Percentiles rank a stretch among this genome's conserved stretches.
Conservation (phyloP, 179 eudicot genomes). For the Pouteria campechiana region DNA sequence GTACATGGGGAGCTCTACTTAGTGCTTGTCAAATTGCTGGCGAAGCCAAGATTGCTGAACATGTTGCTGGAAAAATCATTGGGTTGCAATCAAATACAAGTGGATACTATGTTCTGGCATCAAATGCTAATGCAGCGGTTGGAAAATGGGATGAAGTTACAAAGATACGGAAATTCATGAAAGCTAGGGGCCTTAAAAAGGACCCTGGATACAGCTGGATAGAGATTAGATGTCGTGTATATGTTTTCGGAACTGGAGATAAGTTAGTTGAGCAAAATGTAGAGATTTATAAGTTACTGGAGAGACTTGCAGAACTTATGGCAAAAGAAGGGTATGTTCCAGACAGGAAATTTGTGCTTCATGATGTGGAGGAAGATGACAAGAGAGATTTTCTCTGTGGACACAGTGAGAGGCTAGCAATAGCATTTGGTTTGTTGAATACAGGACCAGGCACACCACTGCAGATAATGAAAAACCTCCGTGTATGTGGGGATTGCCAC, state of each 20-base stretch:
- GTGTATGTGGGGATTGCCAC: constrained; percentile 27
- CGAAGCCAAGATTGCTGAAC: constrained; percentile 23
- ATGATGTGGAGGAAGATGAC: constrained; percentile 23
- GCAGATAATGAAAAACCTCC: constrained; percentile 18
- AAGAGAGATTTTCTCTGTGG: constrained; percentile 22
- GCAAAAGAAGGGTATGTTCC: constrained; percentile 24
- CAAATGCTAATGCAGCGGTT: constrained; percentile 36
- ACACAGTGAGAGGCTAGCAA: constrained; percentile 27
- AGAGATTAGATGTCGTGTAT: constrained; percentile 19
- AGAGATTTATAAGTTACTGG: constrained; percentile 15
- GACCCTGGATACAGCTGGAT: constrained; percentile 43
- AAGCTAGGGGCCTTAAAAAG: constrained; percentile 24
- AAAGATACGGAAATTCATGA: constrained; percentile 22
- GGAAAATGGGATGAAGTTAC: constrained; percentile 38
- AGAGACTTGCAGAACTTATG: constrained; percentile 8
- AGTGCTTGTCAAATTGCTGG: constrained; percentile 36
- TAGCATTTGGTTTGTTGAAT: constrained; percentile 25
- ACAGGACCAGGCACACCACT: constrained; percentile 17
- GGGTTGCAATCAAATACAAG: constrained; percentile 16
- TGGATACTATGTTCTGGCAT: constrained; percentile 31
- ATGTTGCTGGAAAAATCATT: constrained; percentile 18
- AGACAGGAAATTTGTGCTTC: constrained; percentile 14
- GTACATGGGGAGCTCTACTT: constrained; percentile 39
- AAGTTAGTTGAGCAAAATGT: constrained; percentile 17
- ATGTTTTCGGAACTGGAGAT: constrained; percentile 23